phyloP scores from a whole-genome alignment of 306 rosid species.

The Cucurbita ficifolia region DNA sequence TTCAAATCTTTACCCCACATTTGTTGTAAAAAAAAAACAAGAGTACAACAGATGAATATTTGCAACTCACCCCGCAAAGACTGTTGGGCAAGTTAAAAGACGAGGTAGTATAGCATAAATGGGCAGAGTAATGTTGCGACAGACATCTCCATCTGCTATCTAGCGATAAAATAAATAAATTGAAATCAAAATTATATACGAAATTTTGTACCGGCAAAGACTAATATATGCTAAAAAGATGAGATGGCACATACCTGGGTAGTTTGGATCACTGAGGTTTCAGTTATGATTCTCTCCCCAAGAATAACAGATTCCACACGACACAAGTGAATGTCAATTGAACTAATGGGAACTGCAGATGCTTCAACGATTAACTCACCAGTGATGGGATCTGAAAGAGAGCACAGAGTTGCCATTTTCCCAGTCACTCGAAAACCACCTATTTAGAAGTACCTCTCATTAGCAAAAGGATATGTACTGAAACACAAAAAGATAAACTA shows the following conservation, averaged over 20 bases:
- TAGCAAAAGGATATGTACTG: not conserved
- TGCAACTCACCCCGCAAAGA: conserved; percentile 66
- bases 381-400: conserved; percentile 46
- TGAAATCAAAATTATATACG: not conserved
- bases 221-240: not conserved
- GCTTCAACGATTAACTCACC: conserved; percentile 82
- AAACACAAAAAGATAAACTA: not conserved
- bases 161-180: conserved; percentile 14
- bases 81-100: conserved; percentile 79
- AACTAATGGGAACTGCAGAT: conserved; percentile 66
- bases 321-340: conserved; percentile 71
- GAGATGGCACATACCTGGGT: conserved; percentile 51
- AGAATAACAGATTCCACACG: conserved; percentile 77
- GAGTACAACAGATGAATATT: not conserved
- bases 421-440: conserved; percentile 89
- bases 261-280: conserved; percentile 69
- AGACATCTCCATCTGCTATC: conserved; percentile 88
- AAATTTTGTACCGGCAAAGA: not conserved
- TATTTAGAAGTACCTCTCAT: conserved; percentile 21
- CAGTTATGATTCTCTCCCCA: conserved; percentile 70
- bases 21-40: too few species aligned
- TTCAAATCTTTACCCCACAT: not conserved
- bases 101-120: conserved; percentile 73
- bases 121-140: conserved; percentile 51
- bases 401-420: conserved; percentile 69